Evolutionary conservation across 352 stramenopile species (phyloP).

Genomic region (Phytophthora rubi): DNA sequence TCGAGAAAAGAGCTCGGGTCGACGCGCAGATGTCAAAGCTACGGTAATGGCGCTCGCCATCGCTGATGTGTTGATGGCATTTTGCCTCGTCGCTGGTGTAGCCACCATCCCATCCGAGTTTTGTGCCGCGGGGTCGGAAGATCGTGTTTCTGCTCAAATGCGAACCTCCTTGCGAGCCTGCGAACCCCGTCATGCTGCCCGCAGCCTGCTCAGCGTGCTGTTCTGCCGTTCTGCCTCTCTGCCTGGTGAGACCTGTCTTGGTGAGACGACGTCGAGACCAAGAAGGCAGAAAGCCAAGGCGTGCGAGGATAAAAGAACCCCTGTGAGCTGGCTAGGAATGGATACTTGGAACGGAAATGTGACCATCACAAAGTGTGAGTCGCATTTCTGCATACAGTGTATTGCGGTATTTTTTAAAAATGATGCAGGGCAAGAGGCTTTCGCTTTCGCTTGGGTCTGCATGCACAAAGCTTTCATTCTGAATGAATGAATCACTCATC

Average conservation of each 20-base stretch:
- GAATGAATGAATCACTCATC: too few species aligned
- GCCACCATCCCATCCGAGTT: conserved; percentile 33
- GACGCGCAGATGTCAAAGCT: conserved; percentile 15
- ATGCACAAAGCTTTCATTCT: conserved; percentile 4
- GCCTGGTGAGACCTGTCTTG: conserved; percentile 25
- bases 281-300: conserved; percentile 9
- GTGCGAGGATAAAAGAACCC: conserved; percentile 29
- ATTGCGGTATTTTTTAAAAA: not conserved
- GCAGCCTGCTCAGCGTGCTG: conserved; percentile 1
- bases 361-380: not conserved
- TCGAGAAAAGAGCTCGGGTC: conserved; percentile 8
- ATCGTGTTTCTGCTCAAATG: conserved; percentile 32
- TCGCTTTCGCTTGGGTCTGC: not conserved
- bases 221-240: conserved; percentile 17
- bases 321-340: conserved; percentile 22
- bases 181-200: conserved; percentile 20
- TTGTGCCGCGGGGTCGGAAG: conserved; percentile 33
- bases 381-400: not conserved
- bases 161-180: conserved; percentile 25
- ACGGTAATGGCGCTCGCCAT: not conserved
- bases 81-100: conserved; percentile 39
- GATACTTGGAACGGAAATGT: conserved; percentile 15
- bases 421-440: conserved; percentile 7
- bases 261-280: conserved; percentile 27
- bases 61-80: conserved; percentile 11